Evolutionary conservation across 768 basidiomycete species (phyloP), one percentile per base, ranked within the genome.

Genomic region (Mycena rebaudengoi): DNA sequence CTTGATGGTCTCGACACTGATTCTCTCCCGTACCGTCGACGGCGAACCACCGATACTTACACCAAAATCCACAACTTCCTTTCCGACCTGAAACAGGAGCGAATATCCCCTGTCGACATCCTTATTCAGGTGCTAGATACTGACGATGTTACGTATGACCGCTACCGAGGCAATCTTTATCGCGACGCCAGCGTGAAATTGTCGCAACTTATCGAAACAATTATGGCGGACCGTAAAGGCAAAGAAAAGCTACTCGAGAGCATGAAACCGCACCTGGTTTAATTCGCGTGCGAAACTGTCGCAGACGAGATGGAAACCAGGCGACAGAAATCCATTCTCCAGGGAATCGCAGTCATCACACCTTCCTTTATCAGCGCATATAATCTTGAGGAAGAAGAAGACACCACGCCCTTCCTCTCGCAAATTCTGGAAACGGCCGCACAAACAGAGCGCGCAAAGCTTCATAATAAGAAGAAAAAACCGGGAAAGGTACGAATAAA

Each of bases 101-200:
- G 52, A 2, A 64, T 64, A 7, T 64, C 62, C n/a, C 62, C 62
- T 16, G 21, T 58, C 26, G 62, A 64, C 11, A 1, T 64, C 13
- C 28, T 58, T 5, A 29, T 54, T 4, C 40, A 64, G 25, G 35
- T 52, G 1, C 21, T 64, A 2, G 48, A 64, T 20, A 23, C 48
- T 6, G 20, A 35, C 3, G 62, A 57, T 11, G 11, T 32, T 3
- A n/a, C 21, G 5, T 64, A 64, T n/a, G 46, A 50, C 7, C 49
- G 32, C 23, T 63, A 63, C 37, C 54, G 62, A 28, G 20, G 16
- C 0, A 30, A 45, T 13, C 33, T 64, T 0, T 58, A 52, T 18
- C 48, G 46, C 0, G 46, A 52, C 0, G 39, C 41, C 13, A 53
- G 44, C 25, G 14, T 16, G 1, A 61, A 48, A 32, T 21, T 61